phyloP scores from a whole-genome alignment of 345 rosid genomes.

The Corchorus olitorius region DNA sequence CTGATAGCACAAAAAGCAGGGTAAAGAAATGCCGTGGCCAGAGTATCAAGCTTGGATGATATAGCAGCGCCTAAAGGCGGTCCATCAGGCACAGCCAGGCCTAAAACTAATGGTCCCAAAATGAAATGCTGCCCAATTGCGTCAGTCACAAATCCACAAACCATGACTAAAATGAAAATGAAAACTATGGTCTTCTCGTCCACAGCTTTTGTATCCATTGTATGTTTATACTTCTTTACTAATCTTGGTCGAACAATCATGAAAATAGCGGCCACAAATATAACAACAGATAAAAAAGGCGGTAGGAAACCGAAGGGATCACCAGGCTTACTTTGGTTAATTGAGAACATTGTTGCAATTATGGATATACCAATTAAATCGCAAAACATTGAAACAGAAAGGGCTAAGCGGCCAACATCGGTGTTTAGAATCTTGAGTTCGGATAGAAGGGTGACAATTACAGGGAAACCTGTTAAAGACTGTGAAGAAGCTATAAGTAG shows the following conservation, averaged over 20 bases:
- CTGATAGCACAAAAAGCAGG: conserved; percentile 31
- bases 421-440: conserved; percentile 45
- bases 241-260: conserved; percentile 33
- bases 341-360: background rate
- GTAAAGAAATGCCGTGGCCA: conserved; percentile 28
- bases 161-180: conserved; percentile 23
- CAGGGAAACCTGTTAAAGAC: conserved; percentile 31
- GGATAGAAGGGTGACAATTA: conserved; percentile 31
- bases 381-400: conserved; percentile 35
- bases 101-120: conserved; percentile 36
- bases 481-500: background rate
- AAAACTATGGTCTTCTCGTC: conserved; percentile 5
- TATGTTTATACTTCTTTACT: conserved; percentile 28
- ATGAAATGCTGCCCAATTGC: conserved; percentile 22
- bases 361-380: conserved; percentile 21
- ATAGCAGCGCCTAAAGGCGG: conserved; percentile 49
- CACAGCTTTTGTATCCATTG: conserved; percentile 30
- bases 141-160: conserved; percentile 16
- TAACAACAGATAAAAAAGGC: background rate
- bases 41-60: conserved; percentile 30
- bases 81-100: conserved; percentile 50
- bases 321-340: background rate
- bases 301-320: background rate
- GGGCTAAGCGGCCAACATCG: conserved; percentile 44
- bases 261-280: conserved; percentile 2